Percentiles rank a stretch among this genome's conserved stretches.
Evolutionary conservation across 257 asterid genomes (phyloP).

Genomic region (Plantago ovata): DNA sequence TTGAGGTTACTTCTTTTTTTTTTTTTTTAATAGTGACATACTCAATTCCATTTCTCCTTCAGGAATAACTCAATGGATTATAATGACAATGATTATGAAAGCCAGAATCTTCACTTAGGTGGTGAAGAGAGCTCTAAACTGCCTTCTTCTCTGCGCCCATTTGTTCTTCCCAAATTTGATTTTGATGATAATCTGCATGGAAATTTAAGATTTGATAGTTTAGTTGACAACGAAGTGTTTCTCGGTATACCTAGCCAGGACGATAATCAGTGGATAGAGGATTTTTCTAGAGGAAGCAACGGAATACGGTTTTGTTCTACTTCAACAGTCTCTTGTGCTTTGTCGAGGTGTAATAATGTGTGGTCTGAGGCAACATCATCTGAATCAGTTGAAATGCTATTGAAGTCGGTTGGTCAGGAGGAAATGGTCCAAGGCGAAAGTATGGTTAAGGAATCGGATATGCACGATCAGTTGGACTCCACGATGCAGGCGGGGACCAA

Average conservation of each 20-base stretch:
- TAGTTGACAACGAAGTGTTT: slow-evolving; percentile 98
- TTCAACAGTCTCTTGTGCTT: slow-evolving; percentile 80
- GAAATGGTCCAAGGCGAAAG: slow-evolving; percentile 69
- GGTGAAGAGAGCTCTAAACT: slow-evolving; percentile 91
- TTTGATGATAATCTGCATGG: slow-evolving; percentile 84
- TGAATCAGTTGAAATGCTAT: slow-evolving; percentile 94
- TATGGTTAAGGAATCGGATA: slow-evolving; percentile 41
- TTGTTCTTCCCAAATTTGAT: slow-evolving; percentile 92
- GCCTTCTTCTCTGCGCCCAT: slow-evolving; percentile 77
- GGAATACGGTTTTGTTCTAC: slow-evolving; percentile 81
- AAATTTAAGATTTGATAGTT: slow-evolving; percentile 88
- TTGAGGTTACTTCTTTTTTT: too few species aligned
- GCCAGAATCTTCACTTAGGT: slow-evolving; percentile 72
- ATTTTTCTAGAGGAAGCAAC: slow-evolving; percentile 82
- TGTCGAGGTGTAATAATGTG: slow-evolving; percentile 90
- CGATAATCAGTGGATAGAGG: slow-evolving; percentile 97
- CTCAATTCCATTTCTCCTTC: slow-evolving; percentile 20
- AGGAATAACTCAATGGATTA: slow-evolving; percentile 90
- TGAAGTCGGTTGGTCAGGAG: slow-evolving; percentile 96
- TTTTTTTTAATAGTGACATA: not conserved
- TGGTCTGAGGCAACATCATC: slow-evolving; percentile 99
- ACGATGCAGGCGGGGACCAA: slow-evolving; percentile 32
- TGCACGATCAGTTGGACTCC: slow-evolving; percentile 41
- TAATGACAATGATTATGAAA: slow-evolving; percentile 86
- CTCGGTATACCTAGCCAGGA: slow-evolving; percentile 98